Percentiles rank a stretch among this genome's conserved stretches.
Evolutionary conservation across 2,329 filamentous ascomycete species (phyloP).

Genomic region (Fusarium chuoi): DNA sequence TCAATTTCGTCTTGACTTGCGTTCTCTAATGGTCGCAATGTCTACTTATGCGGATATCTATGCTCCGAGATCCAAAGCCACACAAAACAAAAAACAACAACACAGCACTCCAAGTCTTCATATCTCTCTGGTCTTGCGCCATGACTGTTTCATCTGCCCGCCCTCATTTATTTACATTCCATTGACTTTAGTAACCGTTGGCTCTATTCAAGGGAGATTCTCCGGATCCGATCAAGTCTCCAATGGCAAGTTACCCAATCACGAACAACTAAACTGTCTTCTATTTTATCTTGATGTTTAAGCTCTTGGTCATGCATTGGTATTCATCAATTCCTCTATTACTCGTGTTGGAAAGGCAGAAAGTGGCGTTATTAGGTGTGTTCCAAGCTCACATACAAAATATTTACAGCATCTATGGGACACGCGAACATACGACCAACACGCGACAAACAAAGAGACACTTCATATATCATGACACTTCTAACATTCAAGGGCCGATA

Average conservation of each 20-base stretch:
- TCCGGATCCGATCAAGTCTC: not conserved
- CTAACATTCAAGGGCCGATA: not conserved
- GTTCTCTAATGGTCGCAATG: not conserved
- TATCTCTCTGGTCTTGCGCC: not conserved
- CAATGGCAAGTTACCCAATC: not conserved
- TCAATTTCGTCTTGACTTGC: not conserved
- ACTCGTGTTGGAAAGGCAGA: not conserved
- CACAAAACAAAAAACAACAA: not conserved
- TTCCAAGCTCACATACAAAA: not conserved
- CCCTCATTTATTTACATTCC: slow-evolving; percentile 1
- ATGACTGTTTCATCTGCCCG: not conserved
- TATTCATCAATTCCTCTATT: not conserved
- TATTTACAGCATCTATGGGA: not conserved
- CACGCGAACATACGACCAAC: slow-evolving; percentile 35
- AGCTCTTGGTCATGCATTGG: not conserved
- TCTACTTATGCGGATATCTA: not conserved
- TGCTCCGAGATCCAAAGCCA: not conserved
- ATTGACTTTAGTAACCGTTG: not conserved
- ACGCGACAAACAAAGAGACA: slow-evolving; percentile 33
- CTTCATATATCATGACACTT: slow-evolving; percentile 11
- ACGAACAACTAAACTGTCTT: not conserved
- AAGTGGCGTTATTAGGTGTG: not conserved
- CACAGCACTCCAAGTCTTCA: not conserved
- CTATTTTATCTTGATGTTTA: not conserved
- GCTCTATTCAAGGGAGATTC: not conserved